Percentiles rank a stretch among this genome's conserved stretches.
Evolutionary conservation across 768 basidiomycete genomes (phyloP).

Genomic region (Cubamyces sp.): DNA sequence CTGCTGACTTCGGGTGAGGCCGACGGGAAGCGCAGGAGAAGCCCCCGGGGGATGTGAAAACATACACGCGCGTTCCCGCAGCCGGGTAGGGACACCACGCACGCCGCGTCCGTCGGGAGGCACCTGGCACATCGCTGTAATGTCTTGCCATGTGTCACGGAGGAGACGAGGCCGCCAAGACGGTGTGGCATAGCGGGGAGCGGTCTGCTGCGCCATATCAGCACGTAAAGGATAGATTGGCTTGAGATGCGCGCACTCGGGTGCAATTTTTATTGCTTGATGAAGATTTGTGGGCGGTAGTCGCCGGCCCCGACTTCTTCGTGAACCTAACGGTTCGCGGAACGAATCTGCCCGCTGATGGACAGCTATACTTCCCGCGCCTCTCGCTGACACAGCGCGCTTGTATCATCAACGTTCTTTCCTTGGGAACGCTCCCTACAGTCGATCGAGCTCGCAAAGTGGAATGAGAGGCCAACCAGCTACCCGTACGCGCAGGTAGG

Average conservation of each 20-base stretch:
- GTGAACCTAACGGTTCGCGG: slow-evolving; percentile 25
- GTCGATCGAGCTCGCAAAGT: background rate
- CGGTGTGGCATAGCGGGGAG: background rate
- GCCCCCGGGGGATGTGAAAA: slow-evolving; percentile 11
- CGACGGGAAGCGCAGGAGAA: slow-evolving; percentile 11
- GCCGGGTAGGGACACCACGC: background rate
- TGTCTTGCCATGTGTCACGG: background rate
- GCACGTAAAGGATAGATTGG: slow-evolving; percentile 20
- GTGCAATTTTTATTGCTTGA: slow-evolving; percentile 7
- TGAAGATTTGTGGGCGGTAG: slow-evolving; percentile 12
- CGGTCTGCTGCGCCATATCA: background rate
- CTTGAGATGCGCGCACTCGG: slow-evolving; percentile 6
- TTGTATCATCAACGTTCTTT: slow-evolving; percentile 7
- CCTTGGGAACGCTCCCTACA: background rate
- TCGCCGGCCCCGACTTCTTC: slow-evolving; percentile 22
- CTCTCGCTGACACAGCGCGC: slow-evolving; percentile 14
- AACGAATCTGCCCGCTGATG: slow-evolving; percentile 17
- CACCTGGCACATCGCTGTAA: slow-evolving; percentile 11
- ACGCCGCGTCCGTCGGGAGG: slow-evolving; percentile 13
- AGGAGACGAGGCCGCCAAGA: background rate
- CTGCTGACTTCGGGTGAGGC: slow-evolving; percentile 14
- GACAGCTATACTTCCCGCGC: slow-evolving; percentile 16
- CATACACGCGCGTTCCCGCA: slow-evolving; percentile 14
- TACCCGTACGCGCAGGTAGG: no score
- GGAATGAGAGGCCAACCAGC: background rate